Percentiles rank a stretch among this genome's conserved stretches.
Evolutionary conservation across 768 basidiomycete species (phyloP).

Genomic region (Pholiota conissans): DNA sequence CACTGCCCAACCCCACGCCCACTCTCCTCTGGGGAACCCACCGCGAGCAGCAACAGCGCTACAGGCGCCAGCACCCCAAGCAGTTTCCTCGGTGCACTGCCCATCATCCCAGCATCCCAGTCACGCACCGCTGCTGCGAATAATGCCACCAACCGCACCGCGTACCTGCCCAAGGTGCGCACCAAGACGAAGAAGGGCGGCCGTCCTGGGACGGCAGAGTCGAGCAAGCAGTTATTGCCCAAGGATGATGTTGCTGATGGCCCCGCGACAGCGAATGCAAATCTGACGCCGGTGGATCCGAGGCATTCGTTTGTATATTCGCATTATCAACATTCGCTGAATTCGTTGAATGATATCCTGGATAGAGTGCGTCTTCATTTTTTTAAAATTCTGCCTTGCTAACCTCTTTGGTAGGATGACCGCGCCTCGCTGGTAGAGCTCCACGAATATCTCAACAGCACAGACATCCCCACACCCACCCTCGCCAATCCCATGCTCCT

Average conservation of each 20-base stretch:
- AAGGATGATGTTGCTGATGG: slow-evolving; percentile 18
- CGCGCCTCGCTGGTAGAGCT: slow-evolving; percentile 71
- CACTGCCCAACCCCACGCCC: slow-evolving; percentile 37
- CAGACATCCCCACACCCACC: slow-evolving; percentile 14
- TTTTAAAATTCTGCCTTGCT: neutral
- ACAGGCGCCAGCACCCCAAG: neutral
- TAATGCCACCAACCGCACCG: slow-evolving; percentile 52
- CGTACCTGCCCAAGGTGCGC: slow-evolving; percentile 39
- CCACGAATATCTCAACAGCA: slow-evolving; percentile 61
- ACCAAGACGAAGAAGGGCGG: slow-evolving; percentile 37
- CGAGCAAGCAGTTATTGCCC: slow-evolving; percentile 50
- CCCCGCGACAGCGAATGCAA: slow-evolving; percentile 14
- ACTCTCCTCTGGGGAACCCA: slow-evolving; percentile 20
- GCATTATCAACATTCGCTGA: slow-evolving; percentile 79
- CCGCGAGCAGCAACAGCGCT: slow-evolving; percentile 4
- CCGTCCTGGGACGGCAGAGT: slow-evolving; percentile 68
- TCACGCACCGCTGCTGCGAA: slow-evolving; percentile 16
- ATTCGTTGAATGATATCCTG: slow-evolving; percentile 78
- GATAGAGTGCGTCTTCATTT: slow-evolving; percentile 57
- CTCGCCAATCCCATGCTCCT: neutral
- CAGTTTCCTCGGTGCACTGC: neutral
- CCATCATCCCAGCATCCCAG: slow-evolving; percentile 6
- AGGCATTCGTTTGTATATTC: slow-evolving; percentile 56
- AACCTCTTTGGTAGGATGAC: slow-evolving; percentile 59
- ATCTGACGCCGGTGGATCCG: slow-evolving; percentile 13